phyloP scores from a whole-genome alignment of 2,329 filamentous ascomycete genomes.

The Gaeumannomyces tritici region DNA sequence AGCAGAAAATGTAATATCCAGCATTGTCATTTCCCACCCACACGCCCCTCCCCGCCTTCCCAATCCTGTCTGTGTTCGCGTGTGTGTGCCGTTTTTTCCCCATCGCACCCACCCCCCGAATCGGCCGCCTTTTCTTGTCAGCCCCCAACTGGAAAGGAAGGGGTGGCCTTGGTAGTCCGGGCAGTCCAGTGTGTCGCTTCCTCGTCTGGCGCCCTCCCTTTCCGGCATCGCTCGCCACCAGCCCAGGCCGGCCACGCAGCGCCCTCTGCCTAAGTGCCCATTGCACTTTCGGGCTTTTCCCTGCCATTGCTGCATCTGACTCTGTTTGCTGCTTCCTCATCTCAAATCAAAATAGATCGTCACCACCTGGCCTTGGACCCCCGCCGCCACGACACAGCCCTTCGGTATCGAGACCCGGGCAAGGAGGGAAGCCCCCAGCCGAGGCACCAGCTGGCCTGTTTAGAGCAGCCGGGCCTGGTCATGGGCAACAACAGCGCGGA shows the following conservation, averaged over 20 bases:
- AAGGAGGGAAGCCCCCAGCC: too few relatives aligned
- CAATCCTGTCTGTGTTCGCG: too few relatives aligned
- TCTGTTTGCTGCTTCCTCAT: neutral
- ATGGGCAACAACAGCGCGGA: neutral
- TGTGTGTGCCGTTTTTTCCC: neutral
- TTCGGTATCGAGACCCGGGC: neutral
- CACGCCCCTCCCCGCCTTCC: neutral
- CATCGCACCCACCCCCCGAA: neutral
- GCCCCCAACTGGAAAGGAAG: neutral
- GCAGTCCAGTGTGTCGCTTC: neutral
- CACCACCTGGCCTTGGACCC: neutral
- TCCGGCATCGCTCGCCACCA: too few relatives aligned
- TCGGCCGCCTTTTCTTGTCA: neutral
- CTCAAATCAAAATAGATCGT: neutral
- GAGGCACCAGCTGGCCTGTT: too few relatives aligned
- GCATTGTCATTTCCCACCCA: neutral
- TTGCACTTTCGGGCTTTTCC: neutral
- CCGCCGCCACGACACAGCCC: neutral
- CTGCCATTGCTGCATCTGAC: neutral
- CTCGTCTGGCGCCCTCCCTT: neutral
- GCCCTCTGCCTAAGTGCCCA: too few relatives aligned
- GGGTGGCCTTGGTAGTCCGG: too few relatives aligned
- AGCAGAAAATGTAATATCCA: neutral
- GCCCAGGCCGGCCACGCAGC: too few relatives aligned
- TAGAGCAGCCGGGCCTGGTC: neutral